These are phyloP conservation scores for Biscogniauxia mediterranea DNA, from an alignment of 2,329 filamentous ascomycete genomes.

Conservation along the genomic window DNA sequence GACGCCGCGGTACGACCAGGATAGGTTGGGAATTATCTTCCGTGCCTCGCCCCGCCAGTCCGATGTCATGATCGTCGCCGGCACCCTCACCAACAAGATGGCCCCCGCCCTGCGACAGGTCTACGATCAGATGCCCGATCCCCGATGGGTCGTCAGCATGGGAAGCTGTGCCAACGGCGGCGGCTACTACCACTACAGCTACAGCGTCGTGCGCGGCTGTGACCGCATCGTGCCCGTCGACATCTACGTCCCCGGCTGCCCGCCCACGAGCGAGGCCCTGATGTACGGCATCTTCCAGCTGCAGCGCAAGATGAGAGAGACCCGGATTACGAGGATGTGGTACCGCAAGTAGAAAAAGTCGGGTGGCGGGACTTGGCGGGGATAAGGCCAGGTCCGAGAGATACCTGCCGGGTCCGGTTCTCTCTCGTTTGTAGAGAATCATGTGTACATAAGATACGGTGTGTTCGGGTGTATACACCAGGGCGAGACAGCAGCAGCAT, in stretches of 20 bases:
- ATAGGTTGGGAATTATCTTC: conserved; percentile 87
- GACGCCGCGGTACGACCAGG: conserved; percentile 84
- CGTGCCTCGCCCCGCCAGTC: conserved; percentile 83
- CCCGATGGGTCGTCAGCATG: conserved; percentile 82
- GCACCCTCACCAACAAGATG: conserved; percentile 96
- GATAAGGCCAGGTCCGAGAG: conserved; percentile 1
- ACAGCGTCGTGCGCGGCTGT: conserved; percentile 72
- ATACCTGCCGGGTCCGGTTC: conserved; percentile 10
- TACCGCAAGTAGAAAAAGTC: conserved; percentile 49
- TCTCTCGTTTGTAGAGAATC: conserved; percentile 24
- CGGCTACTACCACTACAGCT: conserved; percentile 86
- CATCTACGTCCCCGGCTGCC: conserved; percentile 76
- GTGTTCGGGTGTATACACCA: conserved; percentile 17
- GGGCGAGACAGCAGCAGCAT: conserved; percentile 16
- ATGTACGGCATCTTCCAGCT: conserved; percentile 73
- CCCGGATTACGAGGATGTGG: conserved; percentile 56
- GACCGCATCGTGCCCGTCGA: conserved; percentile 78
- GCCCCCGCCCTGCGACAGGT: conserved; percentile 84
- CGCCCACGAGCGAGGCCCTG: conserved; percentile 59
- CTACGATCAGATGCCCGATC: conserved; percentile 95
- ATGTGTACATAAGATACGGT: conserved; percentile 22
- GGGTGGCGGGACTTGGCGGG: not conserved
- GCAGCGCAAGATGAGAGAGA: conserved; percentile 71
- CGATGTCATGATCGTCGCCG: conserved; percentile 91
- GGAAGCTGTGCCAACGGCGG: conserved; percentile 82